Evolutionary conservation across 2,329 filamentous ascomycete species (phyloP), one percentile per base, ranked within the genome.

Genomic region (Fusarium sp.): DNA sequence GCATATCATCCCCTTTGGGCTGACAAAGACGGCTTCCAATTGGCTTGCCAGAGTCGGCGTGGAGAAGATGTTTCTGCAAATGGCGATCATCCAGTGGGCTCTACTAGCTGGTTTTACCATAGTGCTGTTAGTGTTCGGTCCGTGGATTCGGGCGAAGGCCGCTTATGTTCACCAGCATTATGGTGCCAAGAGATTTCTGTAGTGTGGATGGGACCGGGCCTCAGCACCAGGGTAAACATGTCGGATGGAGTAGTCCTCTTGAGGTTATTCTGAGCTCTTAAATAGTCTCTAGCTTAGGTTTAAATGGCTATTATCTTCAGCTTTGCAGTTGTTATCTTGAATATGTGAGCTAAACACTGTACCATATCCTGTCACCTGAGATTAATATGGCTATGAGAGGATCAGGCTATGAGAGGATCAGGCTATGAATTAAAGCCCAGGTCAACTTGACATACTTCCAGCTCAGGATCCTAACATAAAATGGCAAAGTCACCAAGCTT

Each of bases 321-420:
- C 2, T n/a, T n/a, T 12, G 13, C 4, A 22, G 0, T 5, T 48
- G 1, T 0, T 6, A n/a, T 31, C 26, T 48, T 22, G 12, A 15
- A 8, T 3, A 7, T 1, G 20, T 17, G n/a, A n/a, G n/a, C n/a
- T n/a, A n/a, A n/a, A n/a, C n/a, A n/a, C n/a, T n/a, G n/a, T n/a
- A n/a, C n/a, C n/a, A n/a, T n/a, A n/a, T n/a, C n/a, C n/a, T n/a
- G n/a, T n/a, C n/a, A n/a, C n/a, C n/a, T n/a, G n/a, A n/a, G n/a
- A n/a, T n/a, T n/a, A n/a, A n/a, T n/a, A n/a, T n/a, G n/a, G 42
- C 17, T 13, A 3, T 8, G 6, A 13, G 42, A 8, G 5, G 2
- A 48, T 48, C 7, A 13, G 6, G 18, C 12, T 22, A 28, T 9
- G 6, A 13, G 42, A 8, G 5, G 2, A 48, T 48, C 7, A 13